Base-by-base conservation (phyloP, 2,329 filamentous ascomycete species). In the Diaporthe velutina region DNA sequence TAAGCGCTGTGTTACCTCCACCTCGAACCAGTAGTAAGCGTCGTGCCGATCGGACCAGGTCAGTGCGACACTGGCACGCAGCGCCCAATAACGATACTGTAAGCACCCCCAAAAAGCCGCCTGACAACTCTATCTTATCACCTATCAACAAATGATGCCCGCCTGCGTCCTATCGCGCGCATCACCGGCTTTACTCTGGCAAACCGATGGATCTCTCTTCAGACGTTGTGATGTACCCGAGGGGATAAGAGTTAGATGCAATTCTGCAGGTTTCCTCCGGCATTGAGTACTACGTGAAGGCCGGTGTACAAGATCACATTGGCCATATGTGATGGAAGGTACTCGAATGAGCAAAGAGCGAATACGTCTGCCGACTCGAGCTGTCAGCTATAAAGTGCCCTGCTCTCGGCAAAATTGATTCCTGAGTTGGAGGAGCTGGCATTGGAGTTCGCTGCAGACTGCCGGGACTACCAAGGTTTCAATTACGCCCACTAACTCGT, bases 121-220 rank as follows among this genome's bases (percentile, higher is more conserved):
- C 57, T 72, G 70, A 35, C 70, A 61, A 64, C n/a, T 54, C 45
- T 72, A 64, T 72, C 70, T 64, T 25, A 61, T 54, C 57, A 35
- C 17, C 50, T 61, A 61, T 54, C 70, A 71, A 50, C 13, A 35
- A 35, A 17, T 64, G 19, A 54, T 72, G 58, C 12, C 55, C 57
- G 40, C 35, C 25, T 38, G 8, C 7, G 13, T 28, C 45, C 57
- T 54, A 38, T 54, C 70, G 35, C 30, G 13, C 30, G n/a, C 45
- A 57, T 33, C 33, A 42, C 48, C 70, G 45, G 48, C 45, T 19
- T 13, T 33, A 22, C 7, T 25, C 8, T 12, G 15, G 25, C 38
- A 25, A n/a, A n/a, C 35, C 15, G 35, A 22, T 10, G 35, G 4
- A 61, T n/a, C 38, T 35, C 28, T 22, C 15, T 55, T 19, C 8